A percentile compares a stretch with the other conserved stretches of the same genome.
These are phyloP conservation scores for Picea sitchensis DNA, from an alignment of 75 land plant genomes.

Conservation along the genomic window DNA sequence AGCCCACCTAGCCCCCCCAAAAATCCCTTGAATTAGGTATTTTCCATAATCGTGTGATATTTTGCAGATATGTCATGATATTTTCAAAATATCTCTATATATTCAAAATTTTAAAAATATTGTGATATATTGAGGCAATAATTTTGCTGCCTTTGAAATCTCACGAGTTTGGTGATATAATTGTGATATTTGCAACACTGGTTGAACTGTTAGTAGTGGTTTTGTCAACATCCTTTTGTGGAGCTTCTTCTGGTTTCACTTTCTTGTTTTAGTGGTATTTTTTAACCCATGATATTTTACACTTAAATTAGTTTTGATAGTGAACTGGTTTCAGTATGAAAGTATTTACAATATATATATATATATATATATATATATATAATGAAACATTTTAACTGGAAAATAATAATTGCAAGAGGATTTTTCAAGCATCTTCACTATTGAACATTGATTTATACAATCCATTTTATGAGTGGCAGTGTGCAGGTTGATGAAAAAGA, in stretches of 20 bases:
- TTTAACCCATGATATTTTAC: background rate
- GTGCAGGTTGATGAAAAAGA: constrained; percentile 60
- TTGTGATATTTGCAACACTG: too few species aligned
- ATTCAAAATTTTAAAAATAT: too few species aligned
- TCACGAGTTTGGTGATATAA: too few species aligned
- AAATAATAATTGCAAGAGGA: background rate
- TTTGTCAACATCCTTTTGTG: background rate
- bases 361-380: background rate
- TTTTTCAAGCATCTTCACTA: background rate
- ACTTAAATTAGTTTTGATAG: background rate
- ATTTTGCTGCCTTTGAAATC: too few species aligned
- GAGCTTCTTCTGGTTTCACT: background rate
- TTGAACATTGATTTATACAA: background rate
- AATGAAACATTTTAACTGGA: background rate
- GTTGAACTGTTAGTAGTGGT: background rate
- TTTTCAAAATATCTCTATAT: too few species aligned
- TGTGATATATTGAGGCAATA: too few species aligned
- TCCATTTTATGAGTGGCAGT: constrained; percentile 35
- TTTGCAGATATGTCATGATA: too few species aligned
- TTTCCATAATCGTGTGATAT: too few species aligned
- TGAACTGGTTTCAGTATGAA: background rate
- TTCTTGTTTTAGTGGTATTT: background rate
- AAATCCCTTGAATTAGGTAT: too few species aligned
- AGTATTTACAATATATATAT: background rate
- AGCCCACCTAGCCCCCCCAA: too few species aligned